A percentile compares a stretch with the other conserved stretches of the same genome.
Evolutionary conservation across 208 protist species (phyloP).

Genomic region (Crithidia bombi): DNA sequence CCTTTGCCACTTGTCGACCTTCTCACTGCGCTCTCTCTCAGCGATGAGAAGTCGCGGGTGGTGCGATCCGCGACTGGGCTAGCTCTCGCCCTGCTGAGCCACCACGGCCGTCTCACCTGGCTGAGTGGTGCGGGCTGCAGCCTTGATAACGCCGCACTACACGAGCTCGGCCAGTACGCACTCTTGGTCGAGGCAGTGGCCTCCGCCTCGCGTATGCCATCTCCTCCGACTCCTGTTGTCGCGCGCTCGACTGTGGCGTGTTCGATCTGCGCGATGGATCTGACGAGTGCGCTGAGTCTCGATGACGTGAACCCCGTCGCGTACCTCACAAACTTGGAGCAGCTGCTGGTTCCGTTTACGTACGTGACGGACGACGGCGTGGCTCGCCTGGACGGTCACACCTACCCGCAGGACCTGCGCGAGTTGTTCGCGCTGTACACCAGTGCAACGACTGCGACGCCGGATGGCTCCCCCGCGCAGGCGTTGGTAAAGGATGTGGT

Average conservation of each 20-base stretch:
- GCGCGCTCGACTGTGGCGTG: constrained; percentile 6
- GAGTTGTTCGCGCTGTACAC: constrained; percentile 11
- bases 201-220: neutral
- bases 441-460: neutral
- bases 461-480: neutral
- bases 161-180: constrained; percentile 42
- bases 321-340: constrained; percentile 46
- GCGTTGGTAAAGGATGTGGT: constrained; percentile 6
- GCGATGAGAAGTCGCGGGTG: neutral
- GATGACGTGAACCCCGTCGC: constrained; percentile 42
- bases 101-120: constrained; percentile 32
- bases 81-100: constrained; percentile 36
- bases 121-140: constrained; percentile 47
- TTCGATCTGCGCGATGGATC: constrained; percentile 48
- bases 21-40: constrained; percentile 17
- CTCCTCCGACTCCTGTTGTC: neutral
- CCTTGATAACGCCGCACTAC: constrained; percentile 40
- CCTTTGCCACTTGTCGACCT: constrained; percentile 20
- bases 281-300: constrained; percentile 46
- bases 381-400: constrained; percentile 39
- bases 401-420: constrained; percentile 28
- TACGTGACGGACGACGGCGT: constrained; percentile 43
- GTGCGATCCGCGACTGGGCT: constrained; percentile 29
- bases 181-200: constrained; percentile 35
- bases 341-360: constrained; percentile 56